Conservation (phyloP, 2,329 filamentous ascomycete genomes). For the Herpotrichia juniperi region DNA sequence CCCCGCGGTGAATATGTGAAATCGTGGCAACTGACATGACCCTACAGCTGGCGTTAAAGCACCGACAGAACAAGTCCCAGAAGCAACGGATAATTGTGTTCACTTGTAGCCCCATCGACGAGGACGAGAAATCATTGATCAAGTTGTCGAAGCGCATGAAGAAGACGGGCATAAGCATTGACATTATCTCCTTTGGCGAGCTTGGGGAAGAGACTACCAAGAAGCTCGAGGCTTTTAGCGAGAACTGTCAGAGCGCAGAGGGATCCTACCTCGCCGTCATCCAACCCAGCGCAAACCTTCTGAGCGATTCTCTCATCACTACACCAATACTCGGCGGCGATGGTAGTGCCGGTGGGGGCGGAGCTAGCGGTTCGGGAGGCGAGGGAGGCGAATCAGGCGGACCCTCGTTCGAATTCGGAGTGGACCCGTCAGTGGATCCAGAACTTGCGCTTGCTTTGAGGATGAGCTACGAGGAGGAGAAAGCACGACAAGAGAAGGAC, state of each 20-base stretch:
- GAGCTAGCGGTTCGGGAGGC: slow-evolving; percentile 55
- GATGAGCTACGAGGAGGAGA: slow-evolving; percentile 99
- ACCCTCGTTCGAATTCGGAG: slow-evolving; percentile 81
- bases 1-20: not conserved
- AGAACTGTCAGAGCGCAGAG: slow-evolving; percentile 85
- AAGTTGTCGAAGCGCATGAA: slow-evolving; percentile 98
- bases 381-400: slow-evolving; percentile 61
- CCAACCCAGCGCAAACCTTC: slow-evolving; percentile 85
- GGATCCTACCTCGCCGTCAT: slow-evolving; percentile 91
- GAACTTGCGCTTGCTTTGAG: slow-evolving; percentile 92
- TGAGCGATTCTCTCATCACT: slow-evolving; percentile 88
- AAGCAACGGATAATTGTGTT: slow-evolving; percentile 97
- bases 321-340: slow-evolving; percentile 91
- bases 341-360: slow-evolving; percentile 65
- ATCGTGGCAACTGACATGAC: slow-evolving; percentile 15
- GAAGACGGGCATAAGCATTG: slow-evolving; percentile 92
- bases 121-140: slow-evolving; percentile 86
- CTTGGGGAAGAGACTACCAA: slow-evolving; percentile 85
- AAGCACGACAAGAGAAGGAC: slow-evolving; percentile 87
- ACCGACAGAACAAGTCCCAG: slow-evolving; percentile 97
- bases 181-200: slow-evolving; percentile 95
- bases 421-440: slow-evolving; percentile 89
- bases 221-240: slow-evolving; percentile 93
- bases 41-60: slow-evolving; percentile 86
- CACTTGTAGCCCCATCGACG: slow-evolving; percentile 88